Base-by-base conservation (phyloP, 495 filamentous ascomycete genomes). In the Annulohypoxylon bovei region DNA sequence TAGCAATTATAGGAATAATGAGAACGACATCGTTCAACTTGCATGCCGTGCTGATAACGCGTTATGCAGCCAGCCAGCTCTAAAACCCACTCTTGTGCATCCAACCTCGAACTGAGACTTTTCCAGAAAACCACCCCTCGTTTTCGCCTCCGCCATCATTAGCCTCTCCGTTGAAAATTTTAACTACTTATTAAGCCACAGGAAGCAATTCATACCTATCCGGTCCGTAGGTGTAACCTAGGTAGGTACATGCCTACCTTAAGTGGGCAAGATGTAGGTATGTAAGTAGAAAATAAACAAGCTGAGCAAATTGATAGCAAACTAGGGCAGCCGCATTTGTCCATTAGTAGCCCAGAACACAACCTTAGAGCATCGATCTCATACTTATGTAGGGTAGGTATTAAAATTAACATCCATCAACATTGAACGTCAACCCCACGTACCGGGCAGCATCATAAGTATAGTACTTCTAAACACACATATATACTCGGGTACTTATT, bases 41-140 rank as follows among this genome's bases (percentile, higher is more conserved):
- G 25, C 50, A 71, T 71, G 57, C 40, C 42, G 25, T 62, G 56
- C 16, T 71, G 68, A 57, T 65, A 65, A 70, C 42, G 58, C 54
- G 20, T 30, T 59, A 72, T 72, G 64, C 69, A 52, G 33, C 54
- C 63, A 54, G 47, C 64, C 59, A 54, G 52, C 28, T 40, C 35
- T 25, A 55, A 55, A 47, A 60, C n/a, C 65, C 69, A 67, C 65
- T 66, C 18, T 64, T 22, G 47, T 68, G 64, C 69, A 56, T 72
- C 44, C 12, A 54, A 57, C 58, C 44, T 71, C 30, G 64, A 72
- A 52, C 62, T 71, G 68, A 22, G 62, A 67, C 28, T 72, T 72
- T 72, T 72, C 69, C 64, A 68, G 69, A 68, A 72, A 72, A 67
- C 60, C 6, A 59, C 64, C 69, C 59, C 63, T 44, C 40, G 22